Percentiles rank a stretch among this genome's conserved stretches.
Evolutionary conservation across 192 early-diverging fungal species (phyloP).

Genomic region (Podila horticola): DNA sequence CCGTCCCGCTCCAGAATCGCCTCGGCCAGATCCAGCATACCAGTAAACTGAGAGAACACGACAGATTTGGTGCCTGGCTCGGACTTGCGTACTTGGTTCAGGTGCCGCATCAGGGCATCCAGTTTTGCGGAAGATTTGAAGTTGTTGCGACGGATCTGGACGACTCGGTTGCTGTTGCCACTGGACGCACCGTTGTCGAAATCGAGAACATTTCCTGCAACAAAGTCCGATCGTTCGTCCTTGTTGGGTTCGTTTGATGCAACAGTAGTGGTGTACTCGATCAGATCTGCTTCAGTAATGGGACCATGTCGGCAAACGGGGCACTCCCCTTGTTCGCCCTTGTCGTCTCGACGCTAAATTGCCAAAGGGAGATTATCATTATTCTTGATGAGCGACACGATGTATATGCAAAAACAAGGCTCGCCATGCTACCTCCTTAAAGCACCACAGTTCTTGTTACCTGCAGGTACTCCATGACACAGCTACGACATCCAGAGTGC

Average conservation of each 20-base stretch:
- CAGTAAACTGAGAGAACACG: slow-evolving; percentile 96
- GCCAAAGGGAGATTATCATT: neutral
- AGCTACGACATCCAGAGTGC: slow-evolving; percentile 63
- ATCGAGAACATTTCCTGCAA: neutral
- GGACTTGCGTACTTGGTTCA: slow-evolving; percentile 28
- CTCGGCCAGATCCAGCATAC: slow-evolving; percentile 82
- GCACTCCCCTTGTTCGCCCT: slow-evolving; percentile 61
- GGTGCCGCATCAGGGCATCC: slow-evolving; percentile 55
- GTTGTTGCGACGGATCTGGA: slow-evolving; percentile 48
- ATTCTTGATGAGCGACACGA: no score
- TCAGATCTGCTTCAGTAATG: slow-evolving; percentile 53
- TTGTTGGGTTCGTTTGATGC: neutral
- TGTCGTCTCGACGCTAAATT: slow-evolving; percentile 53
- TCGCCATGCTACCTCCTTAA: no score
- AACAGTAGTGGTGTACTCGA: slow-evolving; percentile 42
- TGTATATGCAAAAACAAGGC: no score
- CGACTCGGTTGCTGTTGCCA: slow-evolving; percentile 20
- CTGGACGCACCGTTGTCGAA: slow-evolving; percentile 4
- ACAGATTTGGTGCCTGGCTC: slow-evolving; percentile 74
- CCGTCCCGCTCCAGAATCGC: slow-evolving; percentile 60
- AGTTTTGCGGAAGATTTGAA: slow-evolving; percentile 59
- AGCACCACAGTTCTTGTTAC: slow-evolving; percentile 11
- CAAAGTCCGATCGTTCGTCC: neutral
- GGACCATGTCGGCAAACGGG: slow-evolving; percentile 64
- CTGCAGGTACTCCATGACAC: slow-evolving; percentile 64